A percentile compares a stretch with the other conserved stretches of the same genome.
Evolutionary conservation across 371 early-diverging fungal species (phyloP).

Genomic region (Circinella umbellata): DNA sequence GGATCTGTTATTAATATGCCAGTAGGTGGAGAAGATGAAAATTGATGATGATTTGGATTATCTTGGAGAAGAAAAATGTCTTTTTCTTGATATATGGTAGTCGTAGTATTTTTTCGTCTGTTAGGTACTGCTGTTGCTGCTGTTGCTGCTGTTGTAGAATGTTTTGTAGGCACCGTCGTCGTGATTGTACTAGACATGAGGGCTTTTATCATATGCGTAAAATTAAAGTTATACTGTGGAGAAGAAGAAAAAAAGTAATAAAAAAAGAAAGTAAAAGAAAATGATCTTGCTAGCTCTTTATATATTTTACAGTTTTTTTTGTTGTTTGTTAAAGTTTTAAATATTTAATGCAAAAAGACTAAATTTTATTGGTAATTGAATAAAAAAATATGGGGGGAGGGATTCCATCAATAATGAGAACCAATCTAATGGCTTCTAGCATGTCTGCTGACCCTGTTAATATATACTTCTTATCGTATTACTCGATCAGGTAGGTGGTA

Average conservation of each 20-base stretch:
- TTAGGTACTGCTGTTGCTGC: background rate
- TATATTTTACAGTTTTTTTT: background rate
- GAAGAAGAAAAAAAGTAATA: background rate
- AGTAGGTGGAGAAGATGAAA: slow-evolving; percentile 6
- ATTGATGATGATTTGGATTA: slow-evolving; percentile 4
- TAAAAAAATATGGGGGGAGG: background rate
- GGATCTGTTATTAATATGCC: slow-evolving; percentile 3
- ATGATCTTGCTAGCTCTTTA: background rate
- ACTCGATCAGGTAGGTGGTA: background rate
- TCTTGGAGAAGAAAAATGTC: slow-evolving; percentile 12
- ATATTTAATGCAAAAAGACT: slow-evolving; percentile 1
- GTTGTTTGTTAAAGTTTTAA: background rate
- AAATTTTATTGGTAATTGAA: background rate
- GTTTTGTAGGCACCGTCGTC: background rate
- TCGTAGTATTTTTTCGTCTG: background rate
- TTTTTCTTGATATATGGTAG: slow-evolving; percentile 8
- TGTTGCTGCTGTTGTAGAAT: background rate
- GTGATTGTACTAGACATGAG: background rate
- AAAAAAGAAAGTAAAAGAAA: background rate
- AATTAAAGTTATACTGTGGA: background rate
- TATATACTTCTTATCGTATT: background rate
- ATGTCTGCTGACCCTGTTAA: background rate
- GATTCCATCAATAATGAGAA: background rate
- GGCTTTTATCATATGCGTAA: background rate
- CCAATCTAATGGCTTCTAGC: slow-evolving; percentile 5